Evolutionary conservation across 2,329 filamentous ascomycete genomes (phyloP).

Genomic region (Arthrinium puccinioides): DNA sequence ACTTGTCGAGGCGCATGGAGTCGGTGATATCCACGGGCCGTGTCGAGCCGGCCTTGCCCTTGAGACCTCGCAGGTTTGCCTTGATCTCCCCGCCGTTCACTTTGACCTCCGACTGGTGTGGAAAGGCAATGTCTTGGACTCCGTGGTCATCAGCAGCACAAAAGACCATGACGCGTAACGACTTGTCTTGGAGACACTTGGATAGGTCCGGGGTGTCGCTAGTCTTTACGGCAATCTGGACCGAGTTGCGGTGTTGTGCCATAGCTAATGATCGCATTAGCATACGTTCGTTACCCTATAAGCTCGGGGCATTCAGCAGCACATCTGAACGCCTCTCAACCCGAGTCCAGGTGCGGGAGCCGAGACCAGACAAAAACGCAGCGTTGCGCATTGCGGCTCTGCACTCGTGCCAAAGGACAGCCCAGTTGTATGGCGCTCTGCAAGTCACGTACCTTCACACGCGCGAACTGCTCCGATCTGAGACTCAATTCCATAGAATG

Average conservation of each 20-base stretch:
- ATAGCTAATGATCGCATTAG: constrained; percentile 34
- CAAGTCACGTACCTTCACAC: constrained; percentile 59
- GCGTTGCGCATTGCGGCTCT: no score
- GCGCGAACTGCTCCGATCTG: constrained; percentile 57
- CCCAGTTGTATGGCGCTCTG: no score
- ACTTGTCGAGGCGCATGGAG: constrained; percentile 59
- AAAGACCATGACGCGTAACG: constrained; percentile 72
- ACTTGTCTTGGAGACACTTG: constrained; percentile 52
- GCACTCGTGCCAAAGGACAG: no score
- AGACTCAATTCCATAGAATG: constrained; percentile 70
- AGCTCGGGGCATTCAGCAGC: no score
- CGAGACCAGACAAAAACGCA: no score
- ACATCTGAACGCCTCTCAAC: no score
- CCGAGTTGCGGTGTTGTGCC: constrained; percentile 46
- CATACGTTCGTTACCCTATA: no score
- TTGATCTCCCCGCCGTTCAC: constrained; percentile 84
- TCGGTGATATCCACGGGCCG: constrained; percentile 86
- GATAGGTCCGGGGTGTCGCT: constrained; percentile 46
- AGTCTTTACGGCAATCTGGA: constrained; percentile 35
- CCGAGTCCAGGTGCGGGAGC: no score
- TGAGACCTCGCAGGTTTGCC: constrained; percentile 87
- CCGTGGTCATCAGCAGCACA: constrained; percentile 61
- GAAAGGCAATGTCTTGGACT: constrained; percentile 76
- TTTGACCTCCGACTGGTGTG: constrained; percentile 86
- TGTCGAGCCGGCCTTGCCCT: constrained; percentile 93